These are phyloP conservation scores for Phytopythium helicoides DNA, from an alignment of 352 stramenopile species.

Conservation along the genomic window DNA sequence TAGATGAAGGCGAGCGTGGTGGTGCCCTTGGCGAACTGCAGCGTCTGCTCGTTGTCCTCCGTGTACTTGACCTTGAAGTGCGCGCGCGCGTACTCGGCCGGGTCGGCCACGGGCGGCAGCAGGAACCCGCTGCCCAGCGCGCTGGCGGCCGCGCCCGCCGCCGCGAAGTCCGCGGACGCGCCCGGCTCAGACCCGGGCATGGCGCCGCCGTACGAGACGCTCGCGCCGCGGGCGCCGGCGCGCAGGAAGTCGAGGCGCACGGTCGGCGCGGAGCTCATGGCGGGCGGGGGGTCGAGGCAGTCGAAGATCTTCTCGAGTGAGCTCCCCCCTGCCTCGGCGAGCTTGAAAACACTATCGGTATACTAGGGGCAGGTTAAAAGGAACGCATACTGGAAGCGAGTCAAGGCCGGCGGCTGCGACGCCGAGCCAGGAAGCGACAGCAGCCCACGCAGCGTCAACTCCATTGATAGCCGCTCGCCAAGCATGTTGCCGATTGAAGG, in stretches of 20 bases:
- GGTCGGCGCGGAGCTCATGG: constrained; percentile 34
- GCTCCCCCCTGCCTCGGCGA: too few relatives aligned
- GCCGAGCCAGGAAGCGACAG: too few relatives aligned
- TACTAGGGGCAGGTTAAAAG: too few relatives aligned
- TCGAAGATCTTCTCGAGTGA: constrained; percentile 1
- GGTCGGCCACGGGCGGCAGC: constrained; percentile 81
- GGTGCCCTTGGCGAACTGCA: constrained; percentile 99
- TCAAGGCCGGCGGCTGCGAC: background rate
- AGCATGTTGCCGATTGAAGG: constrained; percentile 64
- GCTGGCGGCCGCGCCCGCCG: constrained; percentile 17
- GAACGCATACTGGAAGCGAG: too few relatives aligned
- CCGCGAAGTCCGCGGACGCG: constrained; percentile 25
- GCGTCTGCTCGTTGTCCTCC: constrained; percentile 93
- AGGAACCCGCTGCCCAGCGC: constrained; percentile 60
- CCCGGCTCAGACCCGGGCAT: constrained; percentile 74
- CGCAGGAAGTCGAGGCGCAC: constrained; percentile 74
- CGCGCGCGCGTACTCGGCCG: constrained; percentile 92
- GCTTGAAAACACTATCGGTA: too few relatives aligned
- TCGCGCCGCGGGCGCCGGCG: constrained; percentile 54
- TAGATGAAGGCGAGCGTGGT: constrained; percentile 99
- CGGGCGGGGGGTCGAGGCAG: too few relatives aligned
- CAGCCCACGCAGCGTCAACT: too few relatives aligned
- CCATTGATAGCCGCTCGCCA: too few relatives aligned
- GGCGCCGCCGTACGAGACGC: constrained; percentile 68
- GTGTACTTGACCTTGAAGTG: constrained; percentile 98